Conservation (phyloP, 352 stramenopile genomes). For the Globisporangium rhizosaccharum region DNA sequence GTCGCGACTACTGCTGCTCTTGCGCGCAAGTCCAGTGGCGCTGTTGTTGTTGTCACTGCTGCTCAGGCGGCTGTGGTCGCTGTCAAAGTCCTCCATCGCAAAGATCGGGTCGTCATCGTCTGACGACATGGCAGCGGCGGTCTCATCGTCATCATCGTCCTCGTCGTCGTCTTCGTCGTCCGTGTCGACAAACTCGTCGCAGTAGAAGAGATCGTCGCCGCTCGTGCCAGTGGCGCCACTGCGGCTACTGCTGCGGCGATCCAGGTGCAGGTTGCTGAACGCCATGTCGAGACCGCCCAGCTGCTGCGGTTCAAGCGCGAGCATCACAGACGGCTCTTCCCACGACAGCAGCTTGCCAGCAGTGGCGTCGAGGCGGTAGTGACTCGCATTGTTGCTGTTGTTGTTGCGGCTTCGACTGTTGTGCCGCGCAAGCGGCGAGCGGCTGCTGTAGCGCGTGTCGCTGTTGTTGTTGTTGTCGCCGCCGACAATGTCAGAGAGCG, state of each 20-base stretch:
- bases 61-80: slow-evolving; percentile 8
- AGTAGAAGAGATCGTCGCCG: slow-evolving; percentile 6
- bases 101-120: slow-evolving; percentile 63
- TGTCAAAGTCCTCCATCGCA: slow-evolving; percentile 67
- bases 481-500: slow-evolving; percentile 15
- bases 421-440: neutral
- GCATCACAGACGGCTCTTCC: slow-evolving; percentile 58
- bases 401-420: neutral
- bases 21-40: slow-evolving; percentile 4
- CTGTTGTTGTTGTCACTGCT: slow-evolving; percentile 19
- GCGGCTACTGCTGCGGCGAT: slow-evolving; percentile 22
- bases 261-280: slow-evolving; percentile 18
- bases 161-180: slow-evolving; percentile 41
- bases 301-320: slow-evolving; percentile 8
- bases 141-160: slow-evolving; percentile 10
- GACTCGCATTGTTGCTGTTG: neutral
- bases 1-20: slow-evolving; percentile 2
- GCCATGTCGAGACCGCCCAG: slow-evolving; percentile 8
- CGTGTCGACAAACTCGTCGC: slow-evolving; percentile 19
- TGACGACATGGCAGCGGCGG: too few relatives aligned
- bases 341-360: slow-evolving; percentile 46
- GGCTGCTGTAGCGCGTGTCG: neutral
- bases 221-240: neutral
- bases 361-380: slow-evolving; percentile 11
- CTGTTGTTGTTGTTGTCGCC: neutral